Percentiles rank a stretch among this genome's conserved stretches.
Conservation (phyloP, 371 early-diverging fungal species). For the Umbelopsis sp. region DNA sequence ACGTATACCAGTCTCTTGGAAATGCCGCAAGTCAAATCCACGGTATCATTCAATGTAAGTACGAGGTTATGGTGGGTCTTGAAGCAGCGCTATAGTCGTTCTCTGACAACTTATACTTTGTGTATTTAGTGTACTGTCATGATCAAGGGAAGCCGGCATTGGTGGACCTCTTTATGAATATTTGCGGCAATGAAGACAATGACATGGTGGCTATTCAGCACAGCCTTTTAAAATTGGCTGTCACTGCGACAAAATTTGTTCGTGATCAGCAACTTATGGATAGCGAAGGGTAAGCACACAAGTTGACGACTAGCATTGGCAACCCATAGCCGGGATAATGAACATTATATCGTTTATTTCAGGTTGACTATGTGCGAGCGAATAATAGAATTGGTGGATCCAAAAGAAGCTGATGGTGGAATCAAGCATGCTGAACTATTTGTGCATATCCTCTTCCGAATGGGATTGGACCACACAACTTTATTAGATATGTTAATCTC, state of each 20-base stretch:
- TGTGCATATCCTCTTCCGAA: background rate
- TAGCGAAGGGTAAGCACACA: too few species aligned
- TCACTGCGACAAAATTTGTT: background rate
- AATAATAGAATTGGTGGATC: background rate
- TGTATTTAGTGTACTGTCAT: background rate
- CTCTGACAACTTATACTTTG: background rate
- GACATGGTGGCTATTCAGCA: background rate
- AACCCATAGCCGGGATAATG: background rate
- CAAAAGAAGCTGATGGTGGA: background rate
- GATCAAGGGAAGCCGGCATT: constrained; percentile 1
- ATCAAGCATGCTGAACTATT: constrained; percentile 12
- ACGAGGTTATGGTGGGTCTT: too few species aligned
- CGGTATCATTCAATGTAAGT: background rate
- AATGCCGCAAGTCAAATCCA: background rate
- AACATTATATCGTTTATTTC: background rate
- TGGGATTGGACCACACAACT: constrained; percentile 5
- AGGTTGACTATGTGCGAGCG: background rate
- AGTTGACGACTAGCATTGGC: too few species aligned
- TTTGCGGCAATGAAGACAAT: constrained; percentile 12
- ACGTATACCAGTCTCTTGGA: too few species aligned
- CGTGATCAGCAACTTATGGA: background rate
- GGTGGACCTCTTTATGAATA: background rate
- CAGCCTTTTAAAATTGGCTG: background rate
- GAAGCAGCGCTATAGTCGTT: too few species aligned
- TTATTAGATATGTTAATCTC: background rate